Evolutionary conservation across 2,329 filamentous ascomycete genomes (phyloP), one percentile per base, ranked within the genome.

Genomic region (Tolypocladium tropicale): DNA sequence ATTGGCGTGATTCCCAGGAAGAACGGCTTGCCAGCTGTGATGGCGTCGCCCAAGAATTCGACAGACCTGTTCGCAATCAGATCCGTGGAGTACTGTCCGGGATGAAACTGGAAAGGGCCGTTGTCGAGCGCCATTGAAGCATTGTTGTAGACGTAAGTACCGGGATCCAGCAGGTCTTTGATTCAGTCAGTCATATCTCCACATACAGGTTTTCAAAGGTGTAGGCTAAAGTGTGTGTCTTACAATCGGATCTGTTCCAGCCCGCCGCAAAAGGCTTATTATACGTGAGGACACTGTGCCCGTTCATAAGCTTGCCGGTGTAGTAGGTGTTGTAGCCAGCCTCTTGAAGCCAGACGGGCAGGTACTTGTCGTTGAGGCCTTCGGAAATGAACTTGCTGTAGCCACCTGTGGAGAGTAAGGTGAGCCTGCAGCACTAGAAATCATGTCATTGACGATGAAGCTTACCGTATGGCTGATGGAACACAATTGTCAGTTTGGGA

Each of bases 321-420:
- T 89, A 90, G 63, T 87, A 89, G 0, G 86, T 89, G 60, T 82
- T 80, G 64, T 89, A 89, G 0, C 85, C 85, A 0, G 79, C 81
- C 4, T 79, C 67, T 60, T 88, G 83, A n/a, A 90, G 69, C 85
- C 86, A 90, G 0, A 89, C 66, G 0, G 86, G 86, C 0, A 90
- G 75, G 58, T 86, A 89, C 37, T 85, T 78, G 1, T 84, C 77
- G 57, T 89, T 88, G 58, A 82, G 76, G 0, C 86, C 85, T 54
- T 86, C 76, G 3, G 72, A 72, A 16, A 89, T 71, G 56, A 89
- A 86, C 62, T 88, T 88, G 1, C 82, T 80, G 61, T 84, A 90
- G 4, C 70, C 71, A 32, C 70, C 69, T 74, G 25, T 33, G 9
- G 18, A 10, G 46, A 12, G 4, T 5, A 6, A 23, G 4, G 32